Evolutionary conservation across 139 green algal genomes (phyloP).

Genomic region (Astrephomene gubernaculifera): DNA sequence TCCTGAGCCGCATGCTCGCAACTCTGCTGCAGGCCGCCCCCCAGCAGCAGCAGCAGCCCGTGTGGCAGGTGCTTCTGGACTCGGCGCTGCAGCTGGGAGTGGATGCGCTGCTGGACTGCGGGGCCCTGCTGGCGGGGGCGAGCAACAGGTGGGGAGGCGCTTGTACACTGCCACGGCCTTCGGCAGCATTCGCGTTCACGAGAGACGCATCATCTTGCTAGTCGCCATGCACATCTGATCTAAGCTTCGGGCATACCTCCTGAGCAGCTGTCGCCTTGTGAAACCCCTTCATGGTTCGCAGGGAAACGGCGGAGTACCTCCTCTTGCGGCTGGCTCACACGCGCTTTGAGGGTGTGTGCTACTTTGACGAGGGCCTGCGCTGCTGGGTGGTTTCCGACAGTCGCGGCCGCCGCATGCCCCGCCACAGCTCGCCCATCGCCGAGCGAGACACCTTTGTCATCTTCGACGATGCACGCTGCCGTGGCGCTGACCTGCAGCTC

Average conservation of each 20-base stretch:
- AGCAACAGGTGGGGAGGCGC: constrained; percentile 56
- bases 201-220: too few species aligned
- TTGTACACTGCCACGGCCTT: too few species aligned
- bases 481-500: too few species aligned
- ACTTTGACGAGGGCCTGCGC: constrained; percentile 29
- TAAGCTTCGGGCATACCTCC: too few species aligned
- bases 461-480: too few species aligned
- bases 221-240: too few species aligned
- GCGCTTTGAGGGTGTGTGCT: constrained; percentile 58
- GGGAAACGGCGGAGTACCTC: constrained; percentile 42
- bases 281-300: neutral
- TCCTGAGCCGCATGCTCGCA: too few species aligned
- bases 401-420: constrained; percentile 40
- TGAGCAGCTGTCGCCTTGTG: too few species aligned
- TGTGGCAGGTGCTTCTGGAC: constrained; percentile 60
- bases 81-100: constrained; percentile 43
- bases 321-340: neutral
- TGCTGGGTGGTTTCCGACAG: constrained; percentile 53
- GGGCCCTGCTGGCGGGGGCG: constrained; percentile 62
- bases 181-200: too few species aligned
- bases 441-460: constrained; percentile 62
- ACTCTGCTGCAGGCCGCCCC: neutral
- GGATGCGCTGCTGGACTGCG: constrained; percentile 65
- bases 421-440: constrained; percentile 45
- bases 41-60: neutral